Evolutionary conservation across 1,284 basidiomycete species (phyloP).

Genomic region (Rhodotorula sp.): DNA sequence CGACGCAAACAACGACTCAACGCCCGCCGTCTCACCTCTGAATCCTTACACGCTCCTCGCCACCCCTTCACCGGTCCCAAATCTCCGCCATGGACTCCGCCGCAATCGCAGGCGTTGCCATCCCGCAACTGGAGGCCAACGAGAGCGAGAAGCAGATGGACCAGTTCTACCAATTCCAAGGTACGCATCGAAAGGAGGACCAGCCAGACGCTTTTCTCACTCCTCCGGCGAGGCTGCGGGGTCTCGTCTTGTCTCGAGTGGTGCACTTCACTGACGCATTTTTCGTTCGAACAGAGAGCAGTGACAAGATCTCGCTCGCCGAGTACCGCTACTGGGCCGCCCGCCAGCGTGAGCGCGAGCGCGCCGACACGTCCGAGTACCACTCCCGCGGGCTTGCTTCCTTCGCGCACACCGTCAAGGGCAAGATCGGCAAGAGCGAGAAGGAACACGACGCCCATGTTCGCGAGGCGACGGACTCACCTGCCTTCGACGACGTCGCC

Average conservation of each 20-base stretch:
- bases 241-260: too few species aligned
- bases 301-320: conserved; percentile 13
- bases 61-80: neutral
- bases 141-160: conserved; percentile 12
- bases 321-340: conserved; percentile 19
- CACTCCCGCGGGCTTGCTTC: conserved; percentile 1
- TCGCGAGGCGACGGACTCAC: neutral
- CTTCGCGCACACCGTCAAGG: conserved; percentile 13
- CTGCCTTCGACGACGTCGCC: conserved; percentile 1
- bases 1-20: too few species aligned
- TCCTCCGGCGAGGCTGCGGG: too few species aligned
- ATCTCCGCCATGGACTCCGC: conserved; percentile 4
- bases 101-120: conserved; percentile 2
- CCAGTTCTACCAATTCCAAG: neutral
- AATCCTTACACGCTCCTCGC: too few species aligned
- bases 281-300: neutral
- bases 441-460: conserved; percentile 1
- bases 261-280: neutral
- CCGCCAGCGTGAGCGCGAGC: conserved; percentile 13
- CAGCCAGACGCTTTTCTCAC: too few species aligned
- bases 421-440: conserved; percentile 11
- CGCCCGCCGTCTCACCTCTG: too few species aligned
- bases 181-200: neutral
- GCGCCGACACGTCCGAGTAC: conserved; percentile 3
- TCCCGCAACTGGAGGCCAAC: conserved; percentile 16